phyloP scores from a whole-genome alignment of 257 asterid genomes.

The Vinca minor region DNA sequence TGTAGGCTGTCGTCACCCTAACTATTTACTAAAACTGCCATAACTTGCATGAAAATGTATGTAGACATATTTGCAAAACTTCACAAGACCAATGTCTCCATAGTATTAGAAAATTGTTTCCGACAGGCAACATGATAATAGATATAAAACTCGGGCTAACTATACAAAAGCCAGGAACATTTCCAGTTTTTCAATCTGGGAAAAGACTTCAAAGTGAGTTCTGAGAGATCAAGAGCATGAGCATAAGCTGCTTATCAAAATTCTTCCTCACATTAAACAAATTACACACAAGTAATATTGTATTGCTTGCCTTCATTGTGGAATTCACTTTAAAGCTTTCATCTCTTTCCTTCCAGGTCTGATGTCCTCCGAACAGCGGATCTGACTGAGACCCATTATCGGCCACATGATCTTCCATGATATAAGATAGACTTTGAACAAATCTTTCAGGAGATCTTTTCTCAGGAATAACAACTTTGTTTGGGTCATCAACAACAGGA shows the following conservation, averaged over 20 bases:
- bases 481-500: conserved; percentile 58
- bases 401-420: conserved; percentile 43
- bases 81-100: not conserved
- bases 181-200: not conserved
- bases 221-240: not conserved
- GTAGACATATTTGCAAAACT: not conserved
- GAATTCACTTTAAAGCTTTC: conserved; percentile 73
- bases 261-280: not conserved
- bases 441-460: conserved; percentile 42
- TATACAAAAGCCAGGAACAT: not conserved
- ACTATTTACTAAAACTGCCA: not conserved
- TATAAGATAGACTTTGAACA: conserved; percentile 53
- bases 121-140: not conserved
- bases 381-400: conserved; percentile 47
- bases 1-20: not conserved
- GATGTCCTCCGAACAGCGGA: conserved; percentile 90
- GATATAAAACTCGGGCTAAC: not conserved
- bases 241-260: not conserved
- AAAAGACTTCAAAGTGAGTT: not conserved
- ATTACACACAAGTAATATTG: not conserved
- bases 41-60: not conserved
- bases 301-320: conserved; percentile 53
- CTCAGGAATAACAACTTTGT: conserved; percentile 55
- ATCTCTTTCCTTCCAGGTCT: conserved; percentile 76
- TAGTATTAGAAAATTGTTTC: not conserved